Evolutionary conservation across 2,329 filamentous ascomycete species (phyloP).

Genomic region (Chlorencoelia australis): DNA sequence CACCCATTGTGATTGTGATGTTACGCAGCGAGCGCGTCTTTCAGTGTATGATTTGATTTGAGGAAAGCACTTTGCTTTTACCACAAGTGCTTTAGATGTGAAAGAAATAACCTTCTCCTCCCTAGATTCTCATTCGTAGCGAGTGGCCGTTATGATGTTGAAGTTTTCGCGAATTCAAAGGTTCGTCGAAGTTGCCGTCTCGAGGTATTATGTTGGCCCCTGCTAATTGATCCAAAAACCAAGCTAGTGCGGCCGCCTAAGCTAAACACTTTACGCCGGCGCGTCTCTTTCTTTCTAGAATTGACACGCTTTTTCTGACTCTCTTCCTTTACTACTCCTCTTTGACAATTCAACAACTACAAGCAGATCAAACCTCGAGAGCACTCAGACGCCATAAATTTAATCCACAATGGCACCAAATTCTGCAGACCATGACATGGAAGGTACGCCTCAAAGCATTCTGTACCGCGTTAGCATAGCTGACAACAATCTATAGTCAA

Average conservation of each 20-base stretch:
- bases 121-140: conserved; percentile 8
- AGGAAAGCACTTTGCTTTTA: conserved; percentile 20
- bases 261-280: too few relatives aligned
- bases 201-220: too few relatives aligned
- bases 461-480: not conserved
- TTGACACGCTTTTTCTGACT: too few relatives aligned
- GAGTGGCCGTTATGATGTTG: conserved; percentile 7
- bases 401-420: conserved; percentile 35
- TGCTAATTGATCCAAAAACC: too few relatives aligned
- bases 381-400: not conserved
- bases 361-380: too few relatives aligned
- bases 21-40: not conserved
- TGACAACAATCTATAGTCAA: too few relatives aligned
- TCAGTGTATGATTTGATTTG: conserved; percentile 2
- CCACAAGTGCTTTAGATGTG: conserved; percentile 16
- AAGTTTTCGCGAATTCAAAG: not conserved
- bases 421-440: conserved; percentile 36
- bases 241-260: too few relatives aligned
- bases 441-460: conserved; percentile 31
- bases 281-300: too few relatives aligned
- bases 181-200: too few relatives aligned
- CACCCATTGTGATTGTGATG: conserved; percentile 36
- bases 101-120: conserved; percentile 8
- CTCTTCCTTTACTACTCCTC: too few relatives aligned
- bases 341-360: too few relatives aligned